Evolutionary conservation across 768 basidiomycete species (phyloP), one percentile per base, ranked within the genome.

Genomic region (Cystobasidium tubakii): DNA sequence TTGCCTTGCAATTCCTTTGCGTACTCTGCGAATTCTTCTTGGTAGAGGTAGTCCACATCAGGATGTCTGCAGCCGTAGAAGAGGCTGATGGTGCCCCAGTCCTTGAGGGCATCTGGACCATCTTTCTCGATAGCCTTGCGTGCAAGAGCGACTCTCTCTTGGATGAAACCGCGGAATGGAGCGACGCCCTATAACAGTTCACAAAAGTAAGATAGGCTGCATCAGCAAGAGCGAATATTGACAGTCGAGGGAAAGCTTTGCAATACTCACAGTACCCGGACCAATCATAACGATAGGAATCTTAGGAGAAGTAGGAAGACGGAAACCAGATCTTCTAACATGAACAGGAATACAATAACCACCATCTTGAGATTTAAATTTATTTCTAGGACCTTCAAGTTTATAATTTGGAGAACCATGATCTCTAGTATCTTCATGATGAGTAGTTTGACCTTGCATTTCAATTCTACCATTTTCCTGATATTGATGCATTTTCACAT

Each of bases 281-380:
- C 96, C 96, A 81, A 99, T 87, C 96, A 99, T 98, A 82, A 99
- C 91, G 64, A 99, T 89, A 1, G 96, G 96, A 74, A 90, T 95
- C 85, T 96, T 97, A 42, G 96, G 96, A 81, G 92, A 93, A 21
- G 96, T 98, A 10, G 96, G 96, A 63, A 99, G 84, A 64, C 96
- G 86, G 88, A 99, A 99, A 1, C 95, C 98, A 19, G 92, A 95
- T 62, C 96, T 87, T 69, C 96, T 86, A 74, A 99, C 92, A 79
- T 99, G 96, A 66, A 98, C 85, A 10, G 96, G 96, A 33, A 87
- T 62, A 57, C 75, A 72, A 21, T 62, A 53, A 23, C 27, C 62
- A 42, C 79, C 81, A 7, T 83, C 84, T 21, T 87, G 88, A 50
- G 83, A 84, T 82, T 84, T 87, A 83, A 97, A 92, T 53, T 89